Evolutionary conservation across 345 rosid genomes (phyloP), one percentile per base, ranked within the genome.

Genomic region (Camelina sativa): DNA sequence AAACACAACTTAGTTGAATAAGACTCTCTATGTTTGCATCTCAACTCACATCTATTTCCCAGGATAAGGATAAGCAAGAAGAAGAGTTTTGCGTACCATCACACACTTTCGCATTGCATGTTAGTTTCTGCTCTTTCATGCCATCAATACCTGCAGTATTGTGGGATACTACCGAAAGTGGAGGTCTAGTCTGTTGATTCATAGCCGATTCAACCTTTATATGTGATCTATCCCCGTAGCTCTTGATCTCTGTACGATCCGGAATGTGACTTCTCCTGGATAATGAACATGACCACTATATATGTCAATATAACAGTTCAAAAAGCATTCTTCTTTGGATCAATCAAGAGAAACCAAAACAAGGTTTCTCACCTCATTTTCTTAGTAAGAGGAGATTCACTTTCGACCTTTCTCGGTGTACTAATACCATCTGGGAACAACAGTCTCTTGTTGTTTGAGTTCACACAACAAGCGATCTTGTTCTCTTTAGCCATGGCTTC

Each of bases 401-500:
- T 80, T 79, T 84, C 88, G 9, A 69, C 71, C 68, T 76, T 81
- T 44, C 76, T 83, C 4, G 85, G 86, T 22, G 81, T 57, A 69
- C 60, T 74, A 30, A 82, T 68, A 75, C 82, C 86, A 54, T 81
- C 67, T 8, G 84, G 79, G 3, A 77, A 78, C 67, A 91, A 75
- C 57, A 84, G 48, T 83, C 99, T 89, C 80, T 92, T 92, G 77
- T 87, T 85, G 79, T 87, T 89, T 6, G 84, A 75, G 83, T 88
- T 90, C 43, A 84, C 78, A 71, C 69, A 83, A 58, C 5, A 78
- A 65, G 86, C 53, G 52, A 48, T 78, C 47, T 44, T 81, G 50
- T 89, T 95, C 85, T 87, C 99, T 76, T 95, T 90, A 10, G 88
- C 91, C 67, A 89, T 80, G 71, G 96, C 92, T 83, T 95, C 98